Evolutionary conservation across 495 filamentous ascomycete genomes (phyloP), one percentile per base, ranked within the genome.

Genomic region (Trichoderma reesei): DNA sequence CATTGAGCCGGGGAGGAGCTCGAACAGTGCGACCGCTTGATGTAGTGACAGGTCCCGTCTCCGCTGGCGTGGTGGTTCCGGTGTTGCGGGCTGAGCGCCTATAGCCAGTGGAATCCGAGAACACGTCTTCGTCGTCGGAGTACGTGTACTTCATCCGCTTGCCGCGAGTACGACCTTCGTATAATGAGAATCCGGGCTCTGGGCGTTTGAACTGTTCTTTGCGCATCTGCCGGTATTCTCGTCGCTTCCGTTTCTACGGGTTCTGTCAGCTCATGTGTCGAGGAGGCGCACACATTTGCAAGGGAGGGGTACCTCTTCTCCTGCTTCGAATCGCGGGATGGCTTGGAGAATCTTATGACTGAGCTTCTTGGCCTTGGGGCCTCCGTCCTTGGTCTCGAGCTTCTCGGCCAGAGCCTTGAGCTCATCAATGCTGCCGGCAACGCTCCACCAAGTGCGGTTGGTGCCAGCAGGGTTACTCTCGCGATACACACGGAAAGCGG

Each of bases 61-160:
- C 88, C 33, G 85, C 84, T 0, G 91, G 87, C 2, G 90, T 90
- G 64, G 83, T 83, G 20, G 85, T 80, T 3, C 85, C 82, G 3
- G 90, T 90, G 69, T 89, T 87, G 20, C 92, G 83, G 11, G 84
- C 85, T 0, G 92, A 96, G 42, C 89, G 84, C 62, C 90, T 85
- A 56, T 56, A 56, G 36, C 78, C 83, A 26, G 83, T 78, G 33
- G 84, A 86, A 71, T 96, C 91, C 2, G 89, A 90, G 61, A 84
- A 82, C 14, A 89, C 86, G 20, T 87, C 88, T 68, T 95, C 91
- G 44, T 96, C 92, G 48, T 96, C 91, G 0, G 91, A 96, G 72
- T 89, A 98, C 0, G 92, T 97, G 67, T 98, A 98, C 72, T 90
- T 95, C 74, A 96, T 88, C 54, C 92, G 88, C 76, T 98, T 98